Percentiles rank a stretch among this genome's conserved stretches.
Conservation (phyloP, 352 stramenopile genomes). For the Pythium biforme region DNA sequence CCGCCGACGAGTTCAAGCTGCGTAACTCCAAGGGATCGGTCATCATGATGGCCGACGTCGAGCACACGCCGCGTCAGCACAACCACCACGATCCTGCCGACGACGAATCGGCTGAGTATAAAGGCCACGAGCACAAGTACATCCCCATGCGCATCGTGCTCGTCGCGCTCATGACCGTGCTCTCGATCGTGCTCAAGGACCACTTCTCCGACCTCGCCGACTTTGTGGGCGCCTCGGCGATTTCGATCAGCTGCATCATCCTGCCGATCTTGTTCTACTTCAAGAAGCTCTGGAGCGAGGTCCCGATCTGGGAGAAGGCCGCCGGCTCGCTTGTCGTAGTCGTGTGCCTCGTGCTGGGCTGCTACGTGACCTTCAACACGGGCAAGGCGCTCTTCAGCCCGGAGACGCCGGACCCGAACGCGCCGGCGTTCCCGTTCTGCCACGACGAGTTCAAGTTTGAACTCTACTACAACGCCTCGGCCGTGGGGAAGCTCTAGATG, state of each 20-base stretch:
- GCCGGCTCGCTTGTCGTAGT: slow-evolving; percentile 10
- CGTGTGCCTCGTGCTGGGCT: slow-evolving; percentile 15
- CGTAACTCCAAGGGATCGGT: slow-evolving; percentile 18
- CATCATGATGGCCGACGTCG: slow-evolving; percentile 23
- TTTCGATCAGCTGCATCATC: too few species aligned
- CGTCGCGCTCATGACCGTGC: too few species aligned
- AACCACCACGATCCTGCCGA: slow-evolving; percentile 4
- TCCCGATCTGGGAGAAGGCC: slow-evolving; percentile 28
- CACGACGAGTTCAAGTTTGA: slow-evolving; percentile 20
- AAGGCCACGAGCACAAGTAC: slow-evolving; percentile 22
- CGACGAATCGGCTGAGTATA: slow-evolving; percentile 16
- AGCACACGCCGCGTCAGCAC: too few species aligned
- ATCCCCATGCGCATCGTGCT: slow-evolving; percentile 25
- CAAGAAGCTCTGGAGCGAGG: slow-evolving; percentile 17
- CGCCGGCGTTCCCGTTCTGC: slow-evolving; percentile 27
- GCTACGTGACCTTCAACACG: slow-evolving; percentile 16
- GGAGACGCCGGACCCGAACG: slow-evolving; percentile 2
- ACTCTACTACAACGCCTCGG: slow-evolving; percentile 25
- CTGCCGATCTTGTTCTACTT: slow-evolving; percentile 23
- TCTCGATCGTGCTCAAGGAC: slow-evolving; percentile 30
- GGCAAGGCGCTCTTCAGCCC: slow-evolving; percentile 6
- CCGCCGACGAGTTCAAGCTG: slow-evolving; percentile 3
- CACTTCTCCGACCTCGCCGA: too few species aligned
- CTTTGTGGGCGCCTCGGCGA: too few species aligned
- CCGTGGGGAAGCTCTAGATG: too few species aligned